These are phyloP conservation scores for Penicillium sp. DNA, from an alignment of 2,329 filamentous ascomycete species.

Conservation along the genomic window DNA sequence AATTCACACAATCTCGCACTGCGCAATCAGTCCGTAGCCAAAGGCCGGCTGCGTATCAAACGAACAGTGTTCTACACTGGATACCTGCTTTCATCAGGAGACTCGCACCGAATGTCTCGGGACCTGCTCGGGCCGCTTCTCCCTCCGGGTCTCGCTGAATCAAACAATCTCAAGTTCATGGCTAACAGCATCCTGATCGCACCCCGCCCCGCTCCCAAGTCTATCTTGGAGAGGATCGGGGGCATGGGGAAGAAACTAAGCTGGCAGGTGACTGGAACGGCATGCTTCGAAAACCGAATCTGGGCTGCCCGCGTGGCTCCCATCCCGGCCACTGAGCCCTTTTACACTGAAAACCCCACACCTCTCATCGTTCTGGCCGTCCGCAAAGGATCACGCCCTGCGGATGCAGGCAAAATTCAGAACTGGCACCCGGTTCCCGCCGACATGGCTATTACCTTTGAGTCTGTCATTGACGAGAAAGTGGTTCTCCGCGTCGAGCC, in stretches of 20 bases:
- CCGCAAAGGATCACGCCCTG: conserved; percentile 69
- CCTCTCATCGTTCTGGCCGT: conserved; percentile 82
- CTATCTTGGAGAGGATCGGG: conserved; percentile 77
- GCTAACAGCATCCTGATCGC: conserved; percentile 91
- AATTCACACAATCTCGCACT: conserved; percentile 70
- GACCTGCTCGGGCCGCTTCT: conserved; percentile 59
- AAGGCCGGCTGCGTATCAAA: conserved; percentile 65
- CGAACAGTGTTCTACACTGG: conserved; percentile 89
- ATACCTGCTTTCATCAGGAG: conserved; percentile 73
- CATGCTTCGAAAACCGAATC: conserved; percentile 71
- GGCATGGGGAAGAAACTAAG: conserved; percentile 78
- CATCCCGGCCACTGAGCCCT: conserved; percentile 62
- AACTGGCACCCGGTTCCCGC: conserved; percentile 76
- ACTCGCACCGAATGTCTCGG: conserved; percentile 69
- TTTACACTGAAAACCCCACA: conserved; percentile 74
- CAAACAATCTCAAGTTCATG: conserved; percentile 71
- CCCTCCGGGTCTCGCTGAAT: conserved; percentile 59
- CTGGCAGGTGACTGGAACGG: conserved; percentile 80
- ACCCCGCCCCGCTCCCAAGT: conserved; percentile 68
- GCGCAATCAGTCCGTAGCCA: conserved; percentile 33
- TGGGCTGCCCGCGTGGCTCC: conserved; percentile 84
- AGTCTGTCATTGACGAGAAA: conserved; percentile 84
- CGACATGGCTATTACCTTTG: conserved; percentile 72
- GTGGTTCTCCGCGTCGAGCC: conserved; percentile 76
- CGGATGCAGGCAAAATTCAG: conserved; percentile 77